These are phyloP conservation scores for Ophiognomonia clavigignenti-juglandacearum DNA, from an alignment of 2,329 filamentous ascomycete genomes.

Conservation along the genomic window DNA sequence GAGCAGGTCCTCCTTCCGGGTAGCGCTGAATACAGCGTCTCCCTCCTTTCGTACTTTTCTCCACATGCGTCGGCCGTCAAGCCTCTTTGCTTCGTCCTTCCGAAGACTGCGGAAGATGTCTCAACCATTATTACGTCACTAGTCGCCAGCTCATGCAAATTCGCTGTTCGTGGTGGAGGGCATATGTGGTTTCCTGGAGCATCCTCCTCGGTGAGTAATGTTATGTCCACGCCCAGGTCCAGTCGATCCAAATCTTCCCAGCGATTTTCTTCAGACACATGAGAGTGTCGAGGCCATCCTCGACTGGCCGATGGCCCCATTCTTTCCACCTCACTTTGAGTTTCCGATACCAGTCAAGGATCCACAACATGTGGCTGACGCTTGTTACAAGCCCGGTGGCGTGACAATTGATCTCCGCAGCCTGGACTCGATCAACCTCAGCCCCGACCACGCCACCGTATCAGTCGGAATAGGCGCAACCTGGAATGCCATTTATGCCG, in stretches of 20 bases:
- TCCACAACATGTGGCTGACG: no score
- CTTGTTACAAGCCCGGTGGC: no score
- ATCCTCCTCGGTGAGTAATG: background rate
- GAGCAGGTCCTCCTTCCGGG: background rate
- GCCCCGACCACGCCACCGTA: background rate
- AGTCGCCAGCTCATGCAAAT: background rate
- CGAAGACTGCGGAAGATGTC: background rate
- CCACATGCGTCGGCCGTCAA: conserved; percentile 2
- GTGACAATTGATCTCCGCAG: conserved; percentile 4
- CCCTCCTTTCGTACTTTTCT: conserved; percentile 2
- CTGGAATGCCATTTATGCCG: conserved; percentile 10
- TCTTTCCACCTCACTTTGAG: no score
- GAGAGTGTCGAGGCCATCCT: no score
- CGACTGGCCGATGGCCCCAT: no score
- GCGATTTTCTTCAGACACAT: no score
- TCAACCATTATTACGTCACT: background rate
- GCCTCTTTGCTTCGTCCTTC: conserved; percentile 2
- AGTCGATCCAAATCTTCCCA: no score
- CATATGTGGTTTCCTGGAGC: conserved; percentile 1
- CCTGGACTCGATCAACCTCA: background rate
- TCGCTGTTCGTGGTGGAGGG: conserved; percentile 3
- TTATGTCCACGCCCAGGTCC: no score
- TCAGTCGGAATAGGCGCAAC: conserved; percentile 8
- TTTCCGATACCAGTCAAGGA: no score
- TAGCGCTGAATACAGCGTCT: background rate